Evolutionary conservation across 345 rosid species (phyloP).

Genomic region (Syzygium oleosum): DNA sequence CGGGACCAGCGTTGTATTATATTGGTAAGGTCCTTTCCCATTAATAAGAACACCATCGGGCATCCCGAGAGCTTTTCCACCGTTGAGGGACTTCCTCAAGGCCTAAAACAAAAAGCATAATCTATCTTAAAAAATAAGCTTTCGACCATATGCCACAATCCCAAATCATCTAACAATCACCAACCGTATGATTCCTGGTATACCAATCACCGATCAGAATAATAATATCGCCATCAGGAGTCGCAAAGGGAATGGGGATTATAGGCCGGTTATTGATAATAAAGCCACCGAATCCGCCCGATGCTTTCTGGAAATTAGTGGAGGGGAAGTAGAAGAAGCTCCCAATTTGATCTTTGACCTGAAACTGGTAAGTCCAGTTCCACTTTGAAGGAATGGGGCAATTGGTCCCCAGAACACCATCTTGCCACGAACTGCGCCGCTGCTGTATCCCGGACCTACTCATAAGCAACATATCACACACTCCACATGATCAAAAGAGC

Average conservation of each 20-base stretch:
- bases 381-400: constrained; percentile 99
- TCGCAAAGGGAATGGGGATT: constrained; percentile 76
- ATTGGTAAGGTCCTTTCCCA: constrained; percentile 94
- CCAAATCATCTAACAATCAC: constrained; percentile 13
- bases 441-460: constrained; percentile 87
- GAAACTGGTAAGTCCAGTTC: constrained; percentile 99
- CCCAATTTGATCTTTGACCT: constrained; percentile 97
- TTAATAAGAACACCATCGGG: constrained; percentile 96
- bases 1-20: constrained; percentile 77
- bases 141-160: neutral
- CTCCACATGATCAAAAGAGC: neutral
- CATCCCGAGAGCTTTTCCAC: constrained; percentile 87
- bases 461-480: neutral
- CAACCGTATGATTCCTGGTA: constrained; percentile 85
- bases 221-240: constrained; percentile 76
- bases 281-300: constrained; percentile 91
- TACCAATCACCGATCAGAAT: constrained; percentile 94
- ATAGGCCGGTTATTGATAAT: constrained; percentile 64
- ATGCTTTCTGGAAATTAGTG: constrained; percentile 85
- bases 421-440: constrained; percentile 98
- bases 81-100: constrained; percentile 87
- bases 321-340: constrained; percentile 99
- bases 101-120: constrained; percentile 36
- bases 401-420: constrained; percentile 88
- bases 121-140: neutral